These are phyloP conservation scores for Cladophialophora immunda DNA, from an alignment of 2,329 filamentous ascomycete genomes.

Conservation along the genomic window DNA sequence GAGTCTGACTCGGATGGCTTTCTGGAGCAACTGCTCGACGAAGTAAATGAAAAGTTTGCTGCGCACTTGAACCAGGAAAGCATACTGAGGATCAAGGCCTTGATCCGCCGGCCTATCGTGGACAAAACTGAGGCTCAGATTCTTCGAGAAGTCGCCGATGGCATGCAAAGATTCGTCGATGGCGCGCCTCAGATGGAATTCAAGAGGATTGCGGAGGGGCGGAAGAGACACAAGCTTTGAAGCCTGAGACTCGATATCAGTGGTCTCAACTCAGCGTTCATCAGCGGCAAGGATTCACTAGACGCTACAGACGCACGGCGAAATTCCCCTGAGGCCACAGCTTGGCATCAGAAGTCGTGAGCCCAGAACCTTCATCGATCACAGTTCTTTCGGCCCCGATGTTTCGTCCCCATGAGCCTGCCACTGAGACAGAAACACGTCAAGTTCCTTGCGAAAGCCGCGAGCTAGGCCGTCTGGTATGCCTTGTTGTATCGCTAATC, in stretches of 20 bases:
- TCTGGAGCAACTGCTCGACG: conserved; percentile 72
- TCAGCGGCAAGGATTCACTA: background rate
- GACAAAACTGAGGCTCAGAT: conserved; percentile 79
- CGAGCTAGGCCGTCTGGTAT: conserved; percentile 10
- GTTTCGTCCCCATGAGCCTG: background rate
- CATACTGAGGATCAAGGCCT: conserved; percentile 81
- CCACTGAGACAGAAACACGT: background rate
- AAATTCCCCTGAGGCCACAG: too few relatives aligned
- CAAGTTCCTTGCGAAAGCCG: conserved; percentile 6
- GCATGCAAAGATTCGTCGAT: conserved; percentile 78
- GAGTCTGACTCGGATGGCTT: conserved; percentile 71
- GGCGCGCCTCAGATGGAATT: conserved; percentile 91
- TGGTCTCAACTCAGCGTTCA: too few relatives aligned
- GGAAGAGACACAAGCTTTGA: conserved; percentile 94
- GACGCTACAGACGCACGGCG: too few relatives aligned
- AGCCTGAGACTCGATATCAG: background rate
- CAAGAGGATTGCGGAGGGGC: conserved; percentile 78
- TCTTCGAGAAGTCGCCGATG: conserved; percentile 83
- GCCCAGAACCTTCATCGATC: background rate
- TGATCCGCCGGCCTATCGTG: conserved; percentile 78
- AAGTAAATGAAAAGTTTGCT: conserved; percentile 83
- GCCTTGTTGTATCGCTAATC: background rate
- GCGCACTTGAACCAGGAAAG: conserved; percentile 81
- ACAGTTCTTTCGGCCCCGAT: background rate
- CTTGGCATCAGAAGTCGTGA: too few relatives aligned